Evolutionary conservation across 2,329 filamentous ascomycete species (phyloP), one percentile per base, ranked within the genome.

Genomic region (Mycosphaerelloides madeirae): DNA sequence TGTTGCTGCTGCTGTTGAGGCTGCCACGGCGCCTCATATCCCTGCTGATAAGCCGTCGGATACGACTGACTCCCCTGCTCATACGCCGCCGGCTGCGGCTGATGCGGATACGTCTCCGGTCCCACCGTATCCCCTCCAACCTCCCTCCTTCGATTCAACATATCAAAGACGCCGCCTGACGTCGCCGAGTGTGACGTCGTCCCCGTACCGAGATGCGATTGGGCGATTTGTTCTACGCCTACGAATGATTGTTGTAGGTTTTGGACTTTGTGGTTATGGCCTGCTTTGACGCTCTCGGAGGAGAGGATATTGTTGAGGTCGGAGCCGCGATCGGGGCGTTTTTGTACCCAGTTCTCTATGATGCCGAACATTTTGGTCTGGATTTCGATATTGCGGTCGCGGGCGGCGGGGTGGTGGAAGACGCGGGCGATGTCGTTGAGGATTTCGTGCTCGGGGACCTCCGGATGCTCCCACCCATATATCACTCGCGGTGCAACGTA

Each of bases 401-500:
- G 83, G 22, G 88, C 73, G 6, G 85, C 85, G 1, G 93, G 93
- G 63, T 98, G 93, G 65, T 98, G 93, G 71, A 97, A 95, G 9
- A 87, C 82, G 18, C 80, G 79, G 36, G 89, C 71, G 31, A 94
- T 80, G 55, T 97, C 91, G 51, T 87, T 75, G 50, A 90, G 74
- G 1, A 97, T 84, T 65, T 94, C 85, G 29, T 94, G 79, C 3
- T 93, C 84, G 0, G 87, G 80, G 0, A 95, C 82, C 33, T 84
- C 81, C 2, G 85, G 79, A 63, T 97, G 86, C 53, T 97, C 87
- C 88, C 90, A 97, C 3, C 90, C 91, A 62, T 91, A 95, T 15
- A 98, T 75, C 37, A 97, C 72, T 28, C 91, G 85, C 2, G 91
- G 91, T 1, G 89, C 87, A 25, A 85, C 80, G 58, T 95, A 97